A percentile compares a stretch with the other conserved stretches of the same genome.
Evolutionary conservation across 108 stramenopile genomes (phyloP).

Genomic region (Asterionellopsis glacialis): DNA sequence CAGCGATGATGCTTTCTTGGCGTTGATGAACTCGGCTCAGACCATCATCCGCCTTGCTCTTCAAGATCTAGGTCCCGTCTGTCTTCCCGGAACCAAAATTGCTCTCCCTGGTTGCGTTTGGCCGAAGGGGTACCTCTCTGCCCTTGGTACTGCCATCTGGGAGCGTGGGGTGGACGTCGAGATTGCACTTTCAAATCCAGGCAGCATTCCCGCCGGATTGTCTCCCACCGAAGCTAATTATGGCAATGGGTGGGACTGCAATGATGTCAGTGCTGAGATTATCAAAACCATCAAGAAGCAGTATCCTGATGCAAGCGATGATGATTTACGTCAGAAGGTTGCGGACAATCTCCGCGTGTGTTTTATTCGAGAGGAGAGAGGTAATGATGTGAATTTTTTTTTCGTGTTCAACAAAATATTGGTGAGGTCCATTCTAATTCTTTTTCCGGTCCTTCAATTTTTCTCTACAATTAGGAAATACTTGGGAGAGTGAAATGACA

Average conservation of each 20-base stretch:
- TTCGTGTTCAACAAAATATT: too few species aligned
- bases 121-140: slow-evolving; percentile 33
- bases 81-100: slow-evolving; percentile 30
- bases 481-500: slow-evolving; percentile 26
- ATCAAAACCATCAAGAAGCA: slow-evolving; percentile 28
- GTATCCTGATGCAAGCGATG: slow-evolving; percentile 28
- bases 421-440: too few species aligned
- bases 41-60: slow-evolving; percentile 26
- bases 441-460: too few species aligned
- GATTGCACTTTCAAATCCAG: slow-evolving; percentile 38
- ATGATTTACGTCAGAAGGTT: slow-evolving; percentile 23
- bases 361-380: slow-evolving; percentile 21
- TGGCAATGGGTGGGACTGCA: slow-evolving; percentile 60
- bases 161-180: slow-evolving; percentile 33
- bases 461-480: too few species aligned
- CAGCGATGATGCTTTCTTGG: slow-evolving; percentile 39
- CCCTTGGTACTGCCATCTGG: slow-evolving; percentile 34
- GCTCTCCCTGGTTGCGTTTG: slow-evolving; percentile 29
- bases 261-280: slow-evolving; percentile 49
- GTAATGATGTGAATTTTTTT: too few species aligned
- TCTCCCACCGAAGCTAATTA: slow-evolving; percentile 46
- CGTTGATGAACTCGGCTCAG: slow-evolving; percentile 37
- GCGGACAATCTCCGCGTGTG: slow-evolving; percentile 38
- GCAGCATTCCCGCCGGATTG: slow-evolving; percentile 27
- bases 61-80: slow-evolving; percentile 47